A percentile compares a stretch with the other conserved stretches of the same genome.
Evolutionary conservation across 2,329 filamentous ascomycete genomes (phyloP).

Genomic region (Davidsoniella australis): DNA sequence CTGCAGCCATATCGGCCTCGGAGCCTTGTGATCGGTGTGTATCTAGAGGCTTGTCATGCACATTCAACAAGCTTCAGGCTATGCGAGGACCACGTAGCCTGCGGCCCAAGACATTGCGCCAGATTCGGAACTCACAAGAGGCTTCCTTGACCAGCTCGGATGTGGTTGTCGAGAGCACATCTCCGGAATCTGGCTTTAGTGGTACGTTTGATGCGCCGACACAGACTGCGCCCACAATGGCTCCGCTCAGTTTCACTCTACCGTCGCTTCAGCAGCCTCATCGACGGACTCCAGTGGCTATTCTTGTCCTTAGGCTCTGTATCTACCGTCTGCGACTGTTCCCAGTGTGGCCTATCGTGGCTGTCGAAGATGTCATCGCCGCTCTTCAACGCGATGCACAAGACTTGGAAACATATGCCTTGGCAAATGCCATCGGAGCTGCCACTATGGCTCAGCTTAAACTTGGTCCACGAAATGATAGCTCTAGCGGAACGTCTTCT

Average conservation of each 20-base stretch:
- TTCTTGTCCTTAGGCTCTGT: slow-evolving; percentile 18
- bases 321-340: slow-evolving; percentile 33
- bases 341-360: slow-evolving; percentile 34
- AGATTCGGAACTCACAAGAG: slow-evolving; percentile 19
- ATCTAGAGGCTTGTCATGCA: slow-evolving; percentile 29
- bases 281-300: slow-evolving; percentile 2
- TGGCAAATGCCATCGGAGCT: slow-evolving; percentile 29
- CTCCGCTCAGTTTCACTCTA: no score
- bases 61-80: slow-evolving; percentile 28
- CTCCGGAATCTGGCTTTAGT: background rate
- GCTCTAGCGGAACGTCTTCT: slow-evolving; percentile 14
- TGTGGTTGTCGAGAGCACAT: background rate
- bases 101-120: slow-evolving; percentile 26
- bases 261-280: background rate
- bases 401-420: slow-evolving; percentile 21
- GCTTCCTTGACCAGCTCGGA: background rate
- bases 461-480: slow-evolving; percentile 16
- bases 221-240: background rate
- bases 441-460: slow-evolving; percentile 33
- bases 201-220: background rate
- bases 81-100: slow-evolving; percentile 29
- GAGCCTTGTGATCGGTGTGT: slow-evolving; percentile 28
- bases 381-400: slow-evolving; percentile 20
- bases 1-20: slow-evolving; percentile 14
- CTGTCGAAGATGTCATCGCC: slow-evolving; percentile 25